Percentiles rank a stretch among this genome's conserved stretches.
phyloP scores from a whole-genome alignment of 768 basidiomycete genomes.

The Strobilomyces echinocephalus region DNA sequence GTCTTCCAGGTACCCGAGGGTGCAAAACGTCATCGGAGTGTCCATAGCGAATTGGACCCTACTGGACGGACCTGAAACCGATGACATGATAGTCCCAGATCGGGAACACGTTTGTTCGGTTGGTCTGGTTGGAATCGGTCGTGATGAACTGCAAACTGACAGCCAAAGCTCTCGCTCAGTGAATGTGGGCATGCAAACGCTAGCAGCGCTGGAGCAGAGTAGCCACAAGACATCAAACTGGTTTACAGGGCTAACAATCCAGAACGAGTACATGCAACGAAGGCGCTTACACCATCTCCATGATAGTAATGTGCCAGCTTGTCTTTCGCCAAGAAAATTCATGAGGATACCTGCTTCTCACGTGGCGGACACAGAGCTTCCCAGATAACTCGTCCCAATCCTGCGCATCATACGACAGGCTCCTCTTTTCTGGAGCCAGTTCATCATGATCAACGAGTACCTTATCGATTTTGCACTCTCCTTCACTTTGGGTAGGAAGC shows the following conservation, averaged over 20 bases:
- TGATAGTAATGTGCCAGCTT: conserved; percentile 19
- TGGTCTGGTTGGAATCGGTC: too few relatives aligned
- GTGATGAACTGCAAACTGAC: too few relatives aligned
- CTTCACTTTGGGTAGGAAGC: conserved; percentile 13
- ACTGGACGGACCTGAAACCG: too few relatives aligned
- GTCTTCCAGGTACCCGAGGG: too few relatives aligned
- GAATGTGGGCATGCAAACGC: too few relatives aligned
- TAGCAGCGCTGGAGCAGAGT: too few relatives aligned
- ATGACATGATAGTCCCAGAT: too few relatives aligned
- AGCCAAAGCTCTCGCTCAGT: too few relatives aligned
- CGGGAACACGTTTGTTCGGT: too few relatives aligned
- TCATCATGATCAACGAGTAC: conserved; percentile 24
- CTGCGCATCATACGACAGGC: conserved; percentile 21
- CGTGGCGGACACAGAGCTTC: conserved; percentile 24
- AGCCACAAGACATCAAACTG: neutral
- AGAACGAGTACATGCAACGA: neutral
- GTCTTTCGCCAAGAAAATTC: conserved; percentile 23
- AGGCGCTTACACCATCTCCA: conserved; percentile 21
- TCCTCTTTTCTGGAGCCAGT: conserved; percentile 1
- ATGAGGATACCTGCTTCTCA: conserved; percentile 20
- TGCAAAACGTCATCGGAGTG: too few relatives aligned
- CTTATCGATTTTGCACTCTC: conserved; percentile 18
- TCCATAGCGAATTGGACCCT: too few relatives aligned
- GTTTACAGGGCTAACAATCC: neutral
- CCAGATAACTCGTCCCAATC: conserved; percentile 32